Conservation (phyloP, 345 rosid genomes). For the Euphorbia pulcherrima region DNA sequence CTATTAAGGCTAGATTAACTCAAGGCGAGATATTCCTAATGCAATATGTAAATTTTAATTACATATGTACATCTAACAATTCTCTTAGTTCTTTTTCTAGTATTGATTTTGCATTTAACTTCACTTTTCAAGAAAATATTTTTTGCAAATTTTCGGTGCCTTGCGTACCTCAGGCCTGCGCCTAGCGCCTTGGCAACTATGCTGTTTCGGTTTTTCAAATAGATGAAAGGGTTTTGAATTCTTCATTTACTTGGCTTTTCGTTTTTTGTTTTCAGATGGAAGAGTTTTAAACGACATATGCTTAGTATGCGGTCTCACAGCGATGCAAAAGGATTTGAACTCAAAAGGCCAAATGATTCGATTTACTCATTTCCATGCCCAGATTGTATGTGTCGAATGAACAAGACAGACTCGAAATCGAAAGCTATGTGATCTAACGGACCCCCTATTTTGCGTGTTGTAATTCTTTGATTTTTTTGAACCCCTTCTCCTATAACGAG, state of each 20-base stretch:
- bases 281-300: slow-evolving; percentile 86
- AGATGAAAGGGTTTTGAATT: not conserved
- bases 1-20: too few species aligned
- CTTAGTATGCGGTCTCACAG: slow-evolving; percentile 85
- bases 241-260: not conserved
- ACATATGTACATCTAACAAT: too few species aligned
- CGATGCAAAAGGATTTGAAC: slow-evolving; percentile 87
- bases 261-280: slow-evolving; percentile 56
- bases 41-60: too few species aligned
- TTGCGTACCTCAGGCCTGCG: too few species aligned
- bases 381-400: slow-evolving; percentile 84
- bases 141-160: too few species aligned
- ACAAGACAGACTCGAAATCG: slow-evolving; percentile 56
- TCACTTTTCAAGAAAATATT: too few species aligned
- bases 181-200: too few species aligned
- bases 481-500: slow-evolving; percentile 25
- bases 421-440: slow-evolving; percentile 36
- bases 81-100: too few species aligned
- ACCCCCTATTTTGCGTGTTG: slow-evolving; percentile 26
- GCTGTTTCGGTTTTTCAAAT: too few species aligned
- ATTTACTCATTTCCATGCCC: slow-evolving; percentile 93
- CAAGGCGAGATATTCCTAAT: too few species aligned
- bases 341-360: slow-evolving; percentile 82
- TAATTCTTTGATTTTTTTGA: slow-evolving; percentile 48
- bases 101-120: too few species aligned